These are phyloP conservation scores for Mycena metata DNA, from an alignment of 768 basidiomycete species.

Conservation along the genomic window DNA sequence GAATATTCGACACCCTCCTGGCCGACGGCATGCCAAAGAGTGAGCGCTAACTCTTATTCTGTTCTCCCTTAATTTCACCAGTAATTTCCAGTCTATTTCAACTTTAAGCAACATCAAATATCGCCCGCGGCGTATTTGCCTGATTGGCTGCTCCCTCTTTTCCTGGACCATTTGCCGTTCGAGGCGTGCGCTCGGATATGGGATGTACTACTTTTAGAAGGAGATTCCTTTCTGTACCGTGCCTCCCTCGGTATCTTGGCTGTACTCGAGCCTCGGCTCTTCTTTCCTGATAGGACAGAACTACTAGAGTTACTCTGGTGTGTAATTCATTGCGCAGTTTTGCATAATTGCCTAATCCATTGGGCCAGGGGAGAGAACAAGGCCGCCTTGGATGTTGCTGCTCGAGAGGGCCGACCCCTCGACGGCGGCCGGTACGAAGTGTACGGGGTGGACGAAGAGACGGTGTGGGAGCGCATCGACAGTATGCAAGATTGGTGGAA, in stretches of 20 bases:
- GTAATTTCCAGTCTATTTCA: conserved; percentile 80
- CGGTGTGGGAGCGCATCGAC: conserved; percentile 85
- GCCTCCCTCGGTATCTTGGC: conserved; percentile 86
- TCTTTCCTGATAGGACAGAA: conserved; percentile 88
- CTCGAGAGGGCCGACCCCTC: conserved; percentile 71
- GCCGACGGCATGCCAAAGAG: conserved; percentile 96
- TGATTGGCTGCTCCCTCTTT: conserved; percentile 86
- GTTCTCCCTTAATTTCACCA: conserved; percentile 1
- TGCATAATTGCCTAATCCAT: conserved; percentile 17
- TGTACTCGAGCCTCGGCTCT: conserved; percentile 86
- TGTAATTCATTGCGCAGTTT: conserved; percentile 21
- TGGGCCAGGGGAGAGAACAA: conserved; percentile 79
- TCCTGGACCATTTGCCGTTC: conserved; percentile 89
- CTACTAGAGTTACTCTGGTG: conserved; percentile 84
- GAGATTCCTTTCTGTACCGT: conserved; percentile 91
- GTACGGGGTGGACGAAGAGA: conserved; percentile 88
- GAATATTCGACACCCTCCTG: conserved; percentile 92
- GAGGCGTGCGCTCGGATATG: conserved; percentile 91
- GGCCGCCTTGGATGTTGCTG: conserved; percentile 86
- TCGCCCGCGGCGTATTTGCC: conserved; percentile 87
- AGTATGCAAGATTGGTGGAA: conserved; percentile 94
- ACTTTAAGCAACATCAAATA: conserved; percentile 94
- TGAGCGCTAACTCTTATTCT: conserved; percentile 50
- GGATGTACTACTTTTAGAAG: conserved; percentile 90
- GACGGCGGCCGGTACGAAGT: conserved; percentile 87